phyloP scores from a whole-genome alignment of 495 filamentous ascomycete genomes.

The Stereocaulon alpinum region DNA sequence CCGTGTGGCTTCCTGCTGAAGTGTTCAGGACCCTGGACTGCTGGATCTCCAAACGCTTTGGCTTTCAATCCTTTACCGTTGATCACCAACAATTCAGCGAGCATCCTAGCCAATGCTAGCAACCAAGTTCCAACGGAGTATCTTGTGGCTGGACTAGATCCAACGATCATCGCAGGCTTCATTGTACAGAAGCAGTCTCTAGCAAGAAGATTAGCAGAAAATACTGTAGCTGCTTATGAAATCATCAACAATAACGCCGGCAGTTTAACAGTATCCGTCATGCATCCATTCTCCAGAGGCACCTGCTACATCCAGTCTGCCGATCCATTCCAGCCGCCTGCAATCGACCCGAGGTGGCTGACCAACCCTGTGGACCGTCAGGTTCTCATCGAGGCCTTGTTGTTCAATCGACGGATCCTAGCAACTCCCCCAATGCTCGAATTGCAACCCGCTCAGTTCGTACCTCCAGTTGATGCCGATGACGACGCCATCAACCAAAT shows the following conservation, averaged over 20 bases:
- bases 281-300: slow-evolving; percentile 36
- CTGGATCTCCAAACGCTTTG: slow-evolving; percentile 23
- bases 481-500: slow-evolving; percentile 23
- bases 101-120: slow-evolving; percentile 19
- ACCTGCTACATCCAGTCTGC: slow-evolving; percentile 27
- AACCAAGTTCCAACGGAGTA: slow-evolving; percentile 20
- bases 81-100: slow-evolving; percentile 21
- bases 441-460: slow-evolving; percentile 24
- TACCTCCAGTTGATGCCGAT: slow-evolving; percentile 23
- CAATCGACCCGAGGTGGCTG: slow-evolving; percentile 27
- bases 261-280: slow-evolving; percentile 25
- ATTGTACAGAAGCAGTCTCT: slow-evolving; percentile 21
- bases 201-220: slow-evolving; percentile 17
- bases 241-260: slow-evolving; percentile 26
- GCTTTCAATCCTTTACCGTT: slow-evolving; percentile 23
- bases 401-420: slow-evolving; percentile 24
- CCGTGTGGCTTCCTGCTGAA: neutral
- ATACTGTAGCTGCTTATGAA: slow-evolving; percentile 23
- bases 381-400: slow-evolving; percentile 26
- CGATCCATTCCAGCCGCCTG: slow-evolving; percentile 24
- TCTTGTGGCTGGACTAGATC: slow-evolving; percentile 17
- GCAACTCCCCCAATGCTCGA: slow-evolving; percentile 25
- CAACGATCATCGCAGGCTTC: slow-evolving; percentile 22
- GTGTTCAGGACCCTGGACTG: slow-evolving; percentile 22
- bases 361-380: slow-evolving; percentile 33